Evolutionary conservation across 305 asterid species (phyloP), one percentile per base, ranked within the genome.

Genomic region (Plantago lanceolata): DNA sequence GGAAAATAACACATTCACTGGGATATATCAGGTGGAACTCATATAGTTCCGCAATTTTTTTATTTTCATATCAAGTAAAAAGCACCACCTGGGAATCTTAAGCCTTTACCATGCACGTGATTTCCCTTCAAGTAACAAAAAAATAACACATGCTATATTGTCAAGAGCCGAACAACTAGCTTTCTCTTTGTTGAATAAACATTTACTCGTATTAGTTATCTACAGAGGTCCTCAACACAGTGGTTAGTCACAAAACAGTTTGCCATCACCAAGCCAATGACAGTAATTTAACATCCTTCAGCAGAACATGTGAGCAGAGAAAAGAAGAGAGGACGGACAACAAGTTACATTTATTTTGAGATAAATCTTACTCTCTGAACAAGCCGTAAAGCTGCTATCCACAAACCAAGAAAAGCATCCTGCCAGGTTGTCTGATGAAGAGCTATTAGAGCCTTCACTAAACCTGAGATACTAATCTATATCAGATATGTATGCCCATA

Each of bases 341-440:
- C 19, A 56, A 18, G 33, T 59, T 59, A 68, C 29, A 63, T 57
- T 44, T 62, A 59, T 68, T 61, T 70, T 58, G 19, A 66, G 56
- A 61, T 21, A 65, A 69, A 68, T 68, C 84, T 76, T 78, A 92
- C 96, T 94, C 96, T 84, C 69, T 89, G 95, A 59, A 92, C 94
- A 71, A 92, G 95, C 59, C 97, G 84, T 71, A 92, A 76, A 75
- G 87, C 86, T 58, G 94, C 85, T 75, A 90, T 79, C 96, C 97
- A 92, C 74, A 92, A 73, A 63, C 95, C 96, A 66, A 92, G 96
- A 83, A 92, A 92, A 26, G 95, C 82, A 61, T 87, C 97, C 80
- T 84, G 89, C 98, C 98, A 92, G 26, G 85, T 75, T 67, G 93
- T 74, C 78, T 76, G 84, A 76, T 92, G 82, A 69, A 89, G 73